A percentile compares a stretch with the other conserved stretches of the same genome.
These are phyloP conservation scores for Claviceps africana DNA, from an alignment of 2,329 filamentous ascomycete species.

Conservation along the genomic window DNA sequence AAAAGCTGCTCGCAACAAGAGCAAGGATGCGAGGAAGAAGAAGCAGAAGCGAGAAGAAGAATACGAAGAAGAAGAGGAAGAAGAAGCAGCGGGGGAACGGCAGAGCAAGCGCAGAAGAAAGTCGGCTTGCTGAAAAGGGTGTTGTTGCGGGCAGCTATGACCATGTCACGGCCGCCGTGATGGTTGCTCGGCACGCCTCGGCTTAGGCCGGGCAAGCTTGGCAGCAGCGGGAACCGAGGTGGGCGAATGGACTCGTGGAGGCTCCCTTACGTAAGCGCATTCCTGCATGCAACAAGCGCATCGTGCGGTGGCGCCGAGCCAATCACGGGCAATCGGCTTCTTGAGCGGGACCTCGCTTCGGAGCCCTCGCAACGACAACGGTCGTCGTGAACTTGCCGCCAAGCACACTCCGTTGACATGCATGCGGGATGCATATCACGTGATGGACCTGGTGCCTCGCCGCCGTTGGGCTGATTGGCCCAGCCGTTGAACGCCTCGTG, in stretches of 20 bases:
- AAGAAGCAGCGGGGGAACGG: not conserved
- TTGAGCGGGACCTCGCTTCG: too few species aligned
- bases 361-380: too few species aligned
- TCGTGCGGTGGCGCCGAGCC: too few species aligned
- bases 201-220: conserved; percentile 18
- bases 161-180: conserved; percentile 4
- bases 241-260: too few species aligned
- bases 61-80: not conserved
- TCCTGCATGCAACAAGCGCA: not conserved
- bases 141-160: conserved; percentile 1
- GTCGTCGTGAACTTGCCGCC: too few species aligned
- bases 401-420: not conserved
- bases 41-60: not conserved
- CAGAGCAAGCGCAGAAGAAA: not conserved
- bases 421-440: not conserved
- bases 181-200: conserved; percentile 22
- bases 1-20: not conserved
- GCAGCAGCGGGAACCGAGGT: not conserved
- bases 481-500: not conserved
- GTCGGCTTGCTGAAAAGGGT: not conserved
- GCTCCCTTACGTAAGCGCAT: too few species aligned
- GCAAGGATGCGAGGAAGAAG: not conserved
- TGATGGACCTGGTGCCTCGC: not conserved
- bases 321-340: too few species aligned
- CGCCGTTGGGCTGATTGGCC: conserved; percentile 7